Evolutionary conservation across 306 rosid species (phyloP), one percentile per base, ranked within the genome.

Genomic region (Boehmeria nivea): DNA sequence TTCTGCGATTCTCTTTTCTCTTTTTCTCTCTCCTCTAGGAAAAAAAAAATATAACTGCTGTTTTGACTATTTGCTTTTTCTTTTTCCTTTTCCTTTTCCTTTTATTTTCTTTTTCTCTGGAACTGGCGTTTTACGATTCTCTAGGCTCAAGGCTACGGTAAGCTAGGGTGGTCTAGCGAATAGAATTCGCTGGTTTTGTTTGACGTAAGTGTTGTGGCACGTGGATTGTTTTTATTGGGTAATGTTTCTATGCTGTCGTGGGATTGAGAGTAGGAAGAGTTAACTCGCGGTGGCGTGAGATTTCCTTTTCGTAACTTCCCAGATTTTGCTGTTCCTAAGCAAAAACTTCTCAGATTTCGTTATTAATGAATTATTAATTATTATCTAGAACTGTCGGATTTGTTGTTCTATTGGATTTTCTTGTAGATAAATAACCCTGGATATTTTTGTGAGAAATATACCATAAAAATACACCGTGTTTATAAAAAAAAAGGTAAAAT

Each of bases 271-370:
- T n/a, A 52, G 22, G 39, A 11, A 27, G 20, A 0, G 8, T 18
- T 23, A 50, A 22, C 36, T 25, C 19, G 15, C 1, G 8, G 8
- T 23, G 17, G 36, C 14, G 19, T 15, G 17, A 5, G 18, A 51
- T 10, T 22, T 3, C 2, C 33, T 8, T 53, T 53, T 25, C n/a
- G 8, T 31, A 27, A 17, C 42, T 53, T 53, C 42, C 33, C 58
- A 13, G 24, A 28, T 52, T 27, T 52, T 14, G 36, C 5, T 51
- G 1, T 21, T 14, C 4, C 31, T 40, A 2, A 6, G 28, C 37
- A 24, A 26, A 51, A 51, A 26, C 36, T 59, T 59, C 54, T 42
- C 55, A 4, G 36, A 68, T 68, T 23, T n/a, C 15, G 23, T 59
- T 37, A 61, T 33, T n/a, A n/a, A n/a, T n/a, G n/a, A 31, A 31